Conservation (phyloP, 495 filamentous ascomycete species). For the Pyrenula massariospora region DNA sequence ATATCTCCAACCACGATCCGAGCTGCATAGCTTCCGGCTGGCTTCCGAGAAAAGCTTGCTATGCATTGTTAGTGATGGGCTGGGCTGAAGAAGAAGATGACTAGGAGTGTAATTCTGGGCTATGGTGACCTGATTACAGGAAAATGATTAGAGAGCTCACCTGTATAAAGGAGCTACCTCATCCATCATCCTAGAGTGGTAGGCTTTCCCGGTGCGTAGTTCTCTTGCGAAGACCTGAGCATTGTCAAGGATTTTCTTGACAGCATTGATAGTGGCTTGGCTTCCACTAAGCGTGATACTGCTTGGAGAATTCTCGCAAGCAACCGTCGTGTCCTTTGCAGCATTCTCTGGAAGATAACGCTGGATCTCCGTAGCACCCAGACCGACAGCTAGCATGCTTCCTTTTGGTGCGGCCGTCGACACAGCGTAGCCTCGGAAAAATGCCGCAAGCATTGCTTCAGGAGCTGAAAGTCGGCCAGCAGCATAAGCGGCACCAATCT, state of each 20-base stretch:
- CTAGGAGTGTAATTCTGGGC: no score
- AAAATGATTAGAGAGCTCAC: slow-evolving; percentile 5
- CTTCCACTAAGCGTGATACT: slow-evolving; percentile 39
- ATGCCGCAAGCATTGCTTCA: slow-evolving; percentile 17
- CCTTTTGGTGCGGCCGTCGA: slow-evolving; percentile 2
- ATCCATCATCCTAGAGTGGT: slow-evolving; percentile 47
- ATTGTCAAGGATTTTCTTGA: slow-evolving; percentile 11
- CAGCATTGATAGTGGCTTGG: slow-evolving; percentile 16
- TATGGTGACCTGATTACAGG: background rate
- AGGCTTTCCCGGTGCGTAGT: slow-evolving; percentile 34
- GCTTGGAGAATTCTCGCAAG: slow-evolving; percentile 30
- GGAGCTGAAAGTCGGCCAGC: slow-evolving; percentile 19
- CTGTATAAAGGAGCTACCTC: slow-evolving; percentile 26
- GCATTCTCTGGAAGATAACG: background rate
- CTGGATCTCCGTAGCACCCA: slow-evolving; percentile 1
- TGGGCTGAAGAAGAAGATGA: no score
- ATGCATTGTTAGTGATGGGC: background rate
- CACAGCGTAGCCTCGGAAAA: slow-evolving; percentile 9
- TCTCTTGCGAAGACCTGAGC: slow-evolving; percentile 22
- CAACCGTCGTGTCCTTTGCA: slow-evolving; percentile 18
- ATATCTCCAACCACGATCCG: background rate
- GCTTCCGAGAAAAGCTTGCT: background rate
- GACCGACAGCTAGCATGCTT: slow-evolving; percentile 12
- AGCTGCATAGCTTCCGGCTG: background rate
- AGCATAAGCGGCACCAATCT: slow-evolving; percentile 16